Conservation (phyloP, 495 filamentous ascomycete genomes). For the Podospora pseudocomata region DNA sequence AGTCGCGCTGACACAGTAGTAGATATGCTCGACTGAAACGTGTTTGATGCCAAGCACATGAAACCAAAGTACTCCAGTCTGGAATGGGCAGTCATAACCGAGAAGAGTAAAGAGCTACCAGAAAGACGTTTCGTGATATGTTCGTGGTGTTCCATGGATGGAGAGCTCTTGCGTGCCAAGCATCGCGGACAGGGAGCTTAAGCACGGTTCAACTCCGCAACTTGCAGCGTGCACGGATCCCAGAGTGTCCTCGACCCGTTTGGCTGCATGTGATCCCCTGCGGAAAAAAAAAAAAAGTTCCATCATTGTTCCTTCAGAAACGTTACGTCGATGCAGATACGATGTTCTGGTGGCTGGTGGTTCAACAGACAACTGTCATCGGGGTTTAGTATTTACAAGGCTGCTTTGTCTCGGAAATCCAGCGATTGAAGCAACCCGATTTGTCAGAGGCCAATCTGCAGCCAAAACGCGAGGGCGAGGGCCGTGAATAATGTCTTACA, state of each 20-base stretch:
- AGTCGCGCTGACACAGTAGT: neutral
- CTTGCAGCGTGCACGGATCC: neutral
- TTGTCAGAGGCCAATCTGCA: neutral
- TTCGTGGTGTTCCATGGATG: slow-evolving; percentile 2
- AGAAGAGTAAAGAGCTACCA: neutral
- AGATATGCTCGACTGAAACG: neutral
- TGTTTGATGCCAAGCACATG: neutral
- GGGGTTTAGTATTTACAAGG: neutral
- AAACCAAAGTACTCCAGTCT: neutral
- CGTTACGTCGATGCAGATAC: neutral
- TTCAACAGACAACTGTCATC: neutral
- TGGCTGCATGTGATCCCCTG: neutral
- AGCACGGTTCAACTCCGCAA: neutral
- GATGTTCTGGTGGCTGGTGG: neutral
- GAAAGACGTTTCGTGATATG: neutral
- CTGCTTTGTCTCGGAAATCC: neutral
- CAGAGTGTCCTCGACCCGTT: neutral
- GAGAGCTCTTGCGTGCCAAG: neutral
- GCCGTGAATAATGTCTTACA: neutral
- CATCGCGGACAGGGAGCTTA: neutral
- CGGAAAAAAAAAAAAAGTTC: neutral
- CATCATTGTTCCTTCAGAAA: neutral
- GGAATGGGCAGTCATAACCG: neutral
- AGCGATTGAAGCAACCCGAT: neutral
- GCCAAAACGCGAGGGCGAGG: slow-evolving; percentile 12